Conservation (phyloP, 1,284 basidiomycete species). For the Pyrrhoderma lamaoense region DNA sequence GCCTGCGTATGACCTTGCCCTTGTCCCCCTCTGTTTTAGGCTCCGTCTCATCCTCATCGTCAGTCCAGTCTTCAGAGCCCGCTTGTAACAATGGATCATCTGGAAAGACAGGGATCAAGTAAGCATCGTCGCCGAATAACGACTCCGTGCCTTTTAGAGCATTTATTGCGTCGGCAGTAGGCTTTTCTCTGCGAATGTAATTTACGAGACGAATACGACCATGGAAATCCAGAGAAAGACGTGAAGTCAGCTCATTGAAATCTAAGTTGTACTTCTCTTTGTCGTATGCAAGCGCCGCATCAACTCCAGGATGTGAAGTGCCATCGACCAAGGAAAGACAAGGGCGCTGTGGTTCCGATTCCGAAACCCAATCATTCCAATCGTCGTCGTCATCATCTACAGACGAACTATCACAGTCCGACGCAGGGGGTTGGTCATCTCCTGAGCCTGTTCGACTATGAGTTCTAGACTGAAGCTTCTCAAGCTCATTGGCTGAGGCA, state of each 20-base stretch:
- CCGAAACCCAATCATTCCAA: constrained; percentile 78
- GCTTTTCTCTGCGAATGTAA: constrained; percentile 73
- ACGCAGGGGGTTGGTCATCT: constrained; percentile 5
- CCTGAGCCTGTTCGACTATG: not conserved
- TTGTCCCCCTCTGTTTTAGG: constrained; percentile 23
- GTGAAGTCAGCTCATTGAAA: constrained; percentile 41
- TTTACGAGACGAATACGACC: constrained; percentile 78
- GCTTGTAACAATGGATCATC: constrained; percentile 82
- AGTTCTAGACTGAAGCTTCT: constrained; percentile 10
- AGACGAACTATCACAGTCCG: constrained; percentile 8
- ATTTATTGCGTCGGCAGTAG: constrained; percentile 36
- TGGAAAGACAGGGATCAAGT: constrained; percentile 71
- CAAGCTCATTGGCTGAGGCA: constrained; percentile 13
- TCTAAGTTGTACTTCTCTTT: constrained; percentile 55
- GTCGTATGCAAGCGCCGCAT: constrained; percentile 63
- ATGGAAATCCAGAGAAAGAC: constrained; percentile 64
- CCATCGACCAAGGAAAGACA: constrained; percentile 82
- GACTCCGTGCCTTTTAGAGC: constrained; percentile 49
- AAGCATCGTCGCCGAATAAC: constrained; percentile 67
- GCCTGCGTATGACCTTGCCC: constrained; percentile 31
- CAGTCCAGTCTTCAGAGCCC: constrained; percentile 68
- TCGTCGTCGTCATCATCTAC: constrained; percentile 49
- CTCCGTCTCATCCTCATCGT: constrained; percentile 44
- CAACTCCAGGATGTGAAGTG: constrained; percentile 49
- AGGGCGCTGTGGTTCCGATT: constrained; percentile 44